Conservation (phyloP, 306 rosid genomes). For the Astragalus membranaceus region DNA sequence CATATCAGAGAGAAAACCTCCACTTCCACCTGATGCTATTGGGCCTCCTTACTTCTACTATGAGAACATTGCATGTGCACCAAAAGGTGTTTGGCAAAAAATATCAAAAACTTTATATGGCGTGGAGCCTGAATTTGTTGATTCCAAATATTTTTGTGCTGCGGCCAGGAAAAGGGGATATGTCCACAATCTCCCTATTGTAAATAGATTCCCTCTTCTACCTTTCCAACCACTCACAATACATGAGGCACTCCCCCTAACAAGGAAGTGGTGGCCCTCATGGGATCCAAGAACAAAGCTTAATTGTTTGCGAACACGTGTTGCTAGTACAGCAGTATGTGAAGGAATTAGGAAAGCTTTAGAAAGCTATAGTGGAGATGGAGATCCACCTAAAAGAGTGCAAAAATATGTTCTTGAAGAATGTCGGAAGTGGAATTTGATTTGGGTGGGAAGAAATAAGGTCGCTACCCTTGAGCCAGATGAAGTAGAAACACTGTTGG, state of each 20-base stretch:
- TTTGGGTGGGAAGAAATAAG: constrained; percentile 97
- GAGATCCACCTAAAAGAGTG: constrained; percentile 46
- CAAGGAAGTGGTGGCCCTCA: constrained; percentile 92
- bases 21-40: constrained; percentile 56
- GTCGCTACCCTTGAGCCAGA: constrained; percentile 95
- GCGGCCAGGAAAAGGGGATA: constrained; percentile 93
- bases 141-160: constrained; percentile 81
- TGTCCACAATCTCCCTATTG: constrained; percentile 81
- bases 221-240: constrained; percentile 76
- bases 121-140: constrained; percentile 86
- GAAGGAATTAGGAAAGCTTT: constrained; percentile 70
- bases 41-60: constrained; percentile 94
- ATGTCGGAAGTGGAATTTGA: constrained; percentile 91
- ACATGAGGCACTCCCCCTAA: constrained; percentile 74
- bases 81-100: constrained; percentile 89
- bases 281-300: constrained; percentile 77
- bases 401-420: constrained; percentile 60
- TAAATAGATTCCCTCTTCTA: constrained; percentile 65
- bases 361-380: constrained; percentile 34
- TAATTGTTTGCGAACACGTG: constrained; percentile 71
- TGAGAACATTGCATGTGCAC: constrained; percentile 95
- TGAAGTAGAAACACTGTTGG: constrained; percentile 80
- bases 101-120: constrained; percentile 79
- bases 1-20: constrained; percentile 23
- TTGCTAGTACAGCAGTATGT: constrained; percentile 61